Conservation (phyloP, 2,329 filamentous ascomycete genomes). For the Fonsecaea pedrosoi region DNA sequence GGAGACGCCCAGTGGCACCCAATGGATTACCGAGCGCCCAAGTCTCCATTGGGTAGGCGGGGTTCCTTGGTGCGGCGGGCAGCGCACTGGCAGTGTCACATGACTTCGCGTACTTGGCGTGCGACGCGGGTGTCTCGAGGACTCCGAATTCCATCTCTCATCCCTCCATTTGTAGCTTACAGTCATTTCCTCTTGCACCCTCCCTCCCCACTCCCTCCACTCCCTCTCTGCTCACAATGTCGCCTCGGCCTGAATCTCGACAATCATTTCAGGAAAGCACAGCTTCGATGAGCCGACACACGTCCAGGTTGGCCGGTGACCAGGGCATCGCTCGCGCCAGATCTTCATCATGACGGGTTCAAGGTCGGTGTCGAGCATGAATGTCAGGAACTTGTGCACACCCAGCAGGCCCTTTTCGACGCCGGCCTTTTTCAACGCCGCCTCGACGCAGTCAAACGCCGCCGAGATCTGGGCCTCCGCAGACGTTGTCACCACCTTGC, state of each 20-base stretch:
- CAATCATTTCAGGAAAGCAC: slow-evolving; percentile 14
- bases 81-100: too few relatives aligned
- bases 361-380: slow-evolving; percentile 12
- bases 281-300: slow-evolving; percentile 12
- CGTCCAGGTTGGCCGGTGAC: slow-evolving; percentile 15
- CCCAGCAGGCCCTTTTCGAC: slow-evolving; percentile 3
- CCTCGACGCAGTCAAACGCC: slow-evolving; percentile 6
- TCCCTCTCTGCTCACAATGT: not conserved
- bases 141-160: too few relatives aligned
- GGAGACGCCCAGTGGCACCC: too few relatives aligned
- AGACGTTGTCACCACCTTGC: slow-evolving; percentile 9
- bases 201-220: too few relatives aligned
- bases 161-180: too few relatives aligned
- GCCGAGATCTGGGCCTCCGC: slow-evolving; percentile 13
- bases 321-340: slow-evolving; percentile 12
- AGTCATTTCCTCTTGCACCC: too few relatives aligned
- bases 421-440: slow-evolving; percentile 2
- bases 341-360: slow-evolving; percentile 17
- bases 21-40: too few relatives aligned
- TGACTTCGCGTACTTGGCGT: too few relatives aligned
- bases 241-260: slow-evolving; percentile 15
- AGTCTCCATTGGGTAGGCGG: too few relatives aligned
- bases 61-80: too few relatives aligned
- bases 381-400: slow-evolving; percentile 14
- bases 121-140: too few relatives aligned